Evolutionary conservation across 495 filamentous ascomycete species (phyloP).

Genomic region (Xylaria palmicola): DNA sequence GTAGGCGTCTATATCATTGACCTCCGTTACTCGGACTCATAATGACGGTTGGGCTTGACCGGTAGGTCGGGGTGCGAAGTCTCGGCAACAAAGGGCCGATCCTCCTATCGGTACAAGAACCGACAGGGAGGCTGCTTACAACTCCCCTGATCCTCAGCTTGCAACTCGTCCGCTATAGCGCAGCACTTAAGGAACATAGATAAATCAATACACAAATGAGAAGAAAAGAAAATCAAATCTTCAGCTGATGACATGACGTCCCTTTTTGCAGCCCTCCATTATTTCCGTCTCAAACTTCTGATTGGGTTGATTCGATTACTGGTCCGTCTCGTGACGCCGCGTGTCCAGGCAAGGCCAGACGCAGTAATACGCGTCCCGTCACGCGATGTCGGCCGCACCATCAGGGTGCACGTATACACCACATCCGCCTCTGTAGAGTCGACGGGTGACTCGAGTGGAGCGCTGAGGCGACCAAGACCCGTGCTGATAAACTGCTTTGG

Average conservation of each 20-base stretch:
- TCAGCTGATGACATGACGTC: neutral
- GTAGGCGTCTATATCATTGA: too few relatives aligned
- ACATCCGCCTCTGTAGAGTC: conserved; percentile 10
- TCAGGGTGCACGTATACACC: conserved; percentile 48
- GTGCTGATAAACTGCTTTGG: conserved; percentile 49
- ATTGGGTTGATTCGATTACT: neutral
- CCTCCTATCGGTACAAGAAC: too few relatives aligned
- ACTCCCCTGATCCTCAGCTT: too few relatives aligned
- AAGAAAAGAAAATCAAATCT: too few relatives aligned
- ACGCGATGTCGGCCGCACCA: conserved; percentile 41
- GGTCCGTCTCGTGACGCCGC: neutral
- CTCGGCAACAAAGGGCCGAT: too few relatives aligned
- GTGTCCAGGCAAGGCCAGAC: conserved; percentile 28
- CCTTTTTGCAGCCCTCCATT: neutral
- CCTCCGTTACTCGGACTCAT: too few relatives aligned
- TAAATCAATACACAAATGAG: too few relatives aligned
- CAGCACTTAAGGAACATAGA: too few relatives aligned
- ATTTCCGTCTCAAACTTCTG: conserved; percentile 1
- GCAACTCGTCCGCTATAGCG: too few relatives aligned
- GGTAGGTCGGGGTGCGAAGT: too few relatives aligned
- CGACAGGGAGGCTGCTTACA: too few relatives aligned
- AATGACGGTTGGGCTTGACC: too few relatives aligned
- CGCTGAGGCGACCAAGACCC: conserved; percentile 27
- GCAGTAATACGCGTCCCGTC: conserved; percentile 41
- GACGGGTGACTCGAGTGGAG: neutral